A percentile compares a stretch with the other conserved stretches of the same genome.
phyloP scores from a whole-genome alignment of 2,329 filamentous ascomycete genomes.

The Camillea tinctor region DNA sequence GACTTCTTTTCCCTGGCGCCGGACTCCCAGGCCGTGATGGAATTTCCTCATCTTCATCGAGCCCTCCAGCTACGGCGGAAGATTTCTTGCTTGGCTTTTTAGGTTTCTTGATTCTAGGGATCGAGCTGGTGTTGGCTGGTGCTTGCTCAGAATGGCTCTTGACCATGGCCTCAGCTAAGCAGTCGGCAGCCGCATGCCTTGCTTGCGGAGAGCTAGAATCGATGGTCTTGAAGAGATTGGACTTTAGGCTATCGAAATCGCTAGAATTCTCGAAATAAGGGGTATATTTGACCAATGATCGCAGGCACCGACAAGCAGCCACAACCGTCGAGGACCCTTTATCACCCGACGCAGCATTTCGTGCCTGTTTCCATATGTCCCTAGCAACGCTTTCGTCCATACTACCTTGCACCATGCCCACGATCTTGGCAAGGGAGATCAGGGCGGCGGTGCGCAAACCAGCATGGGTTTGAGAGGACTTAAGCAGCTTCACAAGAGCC shows the following conservation, averaged over 20 bases:
- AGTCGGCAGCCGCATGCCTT: slow-evolving; percentile 82
- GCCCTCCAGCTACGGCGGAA: slow-evolving; percentile 58
- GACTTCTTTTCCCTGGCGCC: slow-evolving; percentile 68
- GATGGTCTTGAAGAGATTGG: slow-evolving; percentile 78
- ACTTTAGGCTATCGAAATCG: slow-evolving; percentile 88
- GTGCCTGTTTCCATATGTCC: slow-evolving; percentile 89
- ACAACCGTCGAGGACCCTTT: slow-evolving; percentile 81
- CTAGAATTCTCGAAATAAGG: slow-evolving; percentile 81
- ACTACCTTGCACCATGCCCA: slow-evolving; percentile 70
- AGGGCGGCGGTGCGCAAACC: slow-evolving; percentile 80
- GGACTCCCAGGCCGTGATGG: slow-evolving; percentile 69
- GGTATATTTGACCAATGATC: slow-evolving; percentile 69
- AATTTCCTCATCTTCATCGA: slow-evolving; percentile 72
- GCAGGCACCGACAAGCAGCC: slow-evolving; percentile 75
- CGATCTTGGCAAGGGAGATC: slow-evolving; percentile 71
- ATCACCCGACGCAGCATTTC: slow-evolving; percentile 73
- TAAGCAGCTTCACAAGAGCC: slow-evolving; percentile 74
- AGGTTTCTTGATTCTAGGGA: slow-evolving; percentile 62
- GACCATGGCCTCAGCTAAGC: slow-evolving; percentile 78
- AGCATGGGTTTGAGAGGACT: slow-evolving; percentile 74
- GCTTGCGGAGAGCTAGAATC: slow-evolving; percentile 75
- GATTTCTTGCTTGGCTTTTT: slow-evolving; percentile 60
- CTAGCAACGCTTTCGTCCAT: slow-evolving; percentile 83
- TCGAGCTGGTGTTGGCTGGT: slow-evolving; percentile 38
- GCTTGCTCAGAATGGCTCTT: slow-evolving; percentile 71